A percentile compares a stretch with the other conserved stretches of the same genome.
These are phyloP conservation scores for Rhynchosporium agropyri DNA, from an alignment of 2,329 filamentous ascomycete genomes.

Conservation along the genomic window DNA sequence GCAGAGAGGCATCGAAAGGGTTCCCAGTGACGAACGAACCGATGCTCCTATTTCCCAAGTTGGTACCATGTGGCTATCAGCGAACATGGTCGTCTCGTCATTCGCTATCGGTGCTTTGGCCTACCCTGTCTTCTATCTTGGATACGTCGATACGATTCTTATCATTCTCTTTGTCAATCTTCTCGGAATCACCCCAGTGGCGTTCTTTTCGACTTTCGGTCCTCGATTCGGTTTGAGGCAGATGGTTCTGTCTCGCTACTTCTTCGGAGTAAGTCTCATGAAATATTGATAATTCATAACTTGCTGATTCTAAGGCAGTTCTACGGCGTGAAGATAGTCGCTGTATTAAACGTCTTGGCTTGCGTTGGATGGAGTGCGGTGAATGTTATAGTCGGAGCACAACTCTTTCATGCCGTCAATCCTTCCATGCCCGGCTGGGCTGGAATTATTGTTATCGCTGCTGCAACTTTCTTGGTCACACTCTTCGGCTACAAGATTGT, in stretches of 20 bases:
- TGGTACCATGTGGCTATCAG: constrained; percentile 76
- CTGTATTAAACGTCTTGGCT: constrained; percentile 69
- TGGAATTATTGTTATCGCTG: constrained; percentile 72
- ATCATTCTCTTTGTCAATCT: constrained; percentile 76
- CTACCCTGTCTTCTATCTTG: constrained; percentile 68
- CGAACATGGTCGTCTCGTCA: constrained; percentile 76
- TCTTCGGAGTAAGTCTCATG: constrained; percentile 67
- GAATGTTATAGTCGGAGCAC: constrained; percentile 78
- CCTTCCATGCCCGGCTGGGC: constrained; percentile 68
- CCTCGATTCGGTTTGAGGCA: constrained; percentile 74
- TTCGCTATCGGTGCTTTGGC: constrained; percentile 76
- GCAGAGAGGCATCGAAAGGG: constrained; percentile 74
- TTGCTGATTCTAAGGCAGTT: constrained; percentile 23
- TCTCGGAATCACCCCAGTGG: constrained; percentile 71
- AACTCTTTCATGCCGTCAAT: constrained; percentile 76
- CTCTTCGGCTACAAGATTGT: constrained; percentile 77
- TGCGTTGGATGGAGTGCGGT: constrained; percentile 77
- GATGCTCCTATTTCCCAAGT: constrained; percentile 68
- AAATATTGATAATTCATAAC: background rate
- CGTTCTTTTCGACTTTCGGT: constrained; percentile 78
- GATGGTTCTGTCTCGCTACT: constrained; percentile 79
- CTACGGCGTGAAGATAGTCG: constrained; percentile 50
- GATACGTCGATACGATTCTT: constrained; percentile 73
- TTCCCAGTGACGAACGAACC: constrained; percentile 69
- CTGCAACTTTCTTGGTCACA: constrained; percentile 69